Conservation (phyloP, 352 stramenopile genomes). For the Globisporangium megalacanthum region DNA sequence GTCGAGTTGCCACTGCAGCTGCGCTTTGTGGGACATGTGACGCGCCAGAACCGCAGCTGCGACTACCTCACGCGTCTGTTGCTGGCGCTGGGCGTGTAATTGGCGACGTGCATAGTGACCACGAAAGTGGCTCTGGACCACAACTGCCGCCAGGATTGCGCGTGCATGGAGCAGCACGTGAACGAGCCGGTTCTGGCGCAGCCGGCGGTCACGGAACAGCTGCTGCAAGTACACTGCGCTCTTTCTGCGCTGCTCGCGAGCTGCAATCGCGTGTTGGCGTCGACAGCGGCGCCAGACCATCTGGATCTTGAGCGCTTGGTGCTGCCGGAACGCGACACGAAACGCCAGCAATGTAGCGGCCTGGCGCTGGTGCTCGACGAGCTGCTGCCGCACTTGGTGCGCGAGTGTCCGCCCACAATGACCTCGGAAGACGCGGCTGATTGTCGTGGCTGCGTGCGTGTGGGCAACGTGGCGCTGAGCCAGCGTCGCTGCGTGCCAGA, state of each 20-base stretch:
- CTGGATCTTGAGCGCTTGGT: conserved; percentile 46
- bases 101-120: conserved; percentile 20
- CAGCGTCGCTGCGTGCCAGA: conserved; percentile 22
- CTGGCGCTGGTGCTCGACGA: conserved; percentile 19
- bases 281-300: conserved; percentile 37
- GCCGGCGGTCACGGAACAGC: conserved; percentile 26
- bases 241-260: conserved; percentile 21
- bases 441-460: conserved; percentile 21
- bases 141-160: conserved; percentile 27
- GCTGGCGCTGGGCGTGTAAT: conserved; percentile 11
- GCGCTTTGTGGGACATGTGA: conserved; percentile 32
- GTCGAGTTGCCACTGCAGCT: conserved; percentile 38
- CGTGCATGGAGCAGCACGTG: conserved; percentile 27
- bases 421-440: conserved; percentile 38
- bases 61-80: conserved; percentile 21
- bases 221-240: conserved; percentile 30
- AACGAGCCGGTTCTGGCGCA: conserved; percentile 36
- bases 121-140: conserved; percentile 35
- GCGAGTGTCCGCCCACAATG: conserved; percentile 25
- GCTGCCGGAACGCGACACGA: conserved; percentile 32
- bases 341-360: conserved; percentile 29
- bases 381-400: conserved; percentile 21
- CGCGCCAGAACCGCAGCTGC: conserved; percentile 28
- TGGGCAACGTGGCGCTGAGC: conserved; percentile 23
- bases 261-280: conserved; percentile 13